These are phyloP conservation scores for Pseudopithomyces chartarum DNA, from an alignment of 2,329 filamentous ascomycete genomes.

Conservation along the genomic window DNA sequence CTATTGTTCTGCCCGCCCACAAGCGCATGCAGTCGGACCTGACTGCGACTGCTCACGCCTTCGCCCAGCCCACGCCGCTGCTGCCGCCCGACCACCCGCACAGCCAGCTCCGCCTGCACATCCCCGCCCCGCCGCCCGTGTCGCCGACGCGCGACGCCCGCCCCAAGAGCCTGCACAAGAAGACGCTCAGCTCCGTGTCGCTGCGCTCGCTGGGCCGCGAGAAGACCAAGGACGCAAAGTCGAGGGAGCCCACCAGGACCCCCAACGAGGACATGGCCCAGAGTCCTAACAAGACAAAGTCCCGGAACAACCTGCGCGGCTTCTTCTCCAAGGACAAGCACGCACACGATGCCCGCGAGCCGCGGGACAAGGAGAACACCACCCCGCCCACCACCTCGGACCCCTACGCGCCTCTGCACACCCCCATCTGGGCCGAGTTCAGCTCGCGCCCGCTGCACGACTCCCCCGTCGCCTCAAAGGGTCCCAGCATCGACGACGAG, in stretches of 20 bases:
- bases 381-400: constrained; percentile 62
- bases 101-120: constrained; percentile 42
- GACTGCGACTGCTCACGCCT: constrained; percentile 27
- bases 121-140: constrained; percentile 38
- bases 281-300: constrained; percentile 75
- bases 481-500: constrained; percentile 56
- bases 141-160: constrained; percentile 40
- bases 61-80: constrained; percentile 46
- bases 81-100: constrained; percentile 58
- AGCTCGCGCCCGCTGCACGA: constrained; percentile 46
- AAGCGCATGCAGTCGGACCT: constrained; percentile 53
- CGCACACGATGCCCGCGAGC: constrained; percentile 62
- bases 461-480: constrained; percentile 44
- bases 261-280: constrained; percentile 33
- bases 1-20: constrained; percentile 57
- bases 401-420: constrained; percentile 51
- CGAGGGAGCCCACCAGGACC: constrained; percentile 33
- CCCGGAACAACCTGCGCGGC: constrained; percentile 77
- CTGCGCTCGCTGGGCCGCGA: constrained; percentile 54
- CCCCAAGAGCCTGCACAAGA: constrained; percentile 53
- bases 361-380: constrained; percentile 80
- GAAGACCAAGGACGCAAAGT: constrained; percentile 37
- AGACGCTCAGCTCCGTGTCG: constrained; percentile 60
- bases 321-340: constrained; percentile 78
- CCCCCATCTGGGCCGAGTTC: constrained; percentile 85